Conservation (phyloP, 768 basidiomycete species). For the Tylopilus intermedius region DNA sequence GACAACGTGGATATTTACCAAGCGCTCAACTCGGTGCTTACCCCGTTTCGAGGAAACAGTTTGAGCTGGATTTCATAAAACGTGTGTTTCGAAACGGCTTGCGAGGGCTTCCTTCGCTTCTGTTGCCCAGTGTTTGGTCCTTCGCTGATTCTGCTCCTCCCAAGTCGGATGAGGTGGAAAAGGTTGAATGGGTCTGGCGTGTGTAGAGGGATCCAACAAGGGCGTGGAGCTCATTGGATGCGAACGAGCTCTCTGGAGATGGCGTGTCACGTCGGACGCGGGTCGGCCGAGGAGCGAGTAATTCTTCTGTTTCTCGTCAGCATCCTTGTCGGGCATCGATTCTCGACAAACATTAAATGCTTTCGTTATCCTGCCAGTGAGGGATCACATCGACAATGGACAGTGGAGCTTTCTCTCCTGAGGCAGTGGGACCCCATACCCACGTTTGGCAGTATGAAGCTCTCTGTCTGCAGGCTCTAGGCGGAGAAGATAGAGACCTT, state of each 20-base stretch:
- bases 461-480: constrained; percentile 28
- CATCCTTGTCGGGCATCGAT: constrained; percentile 11
- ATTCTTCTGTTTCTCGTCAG: constrained; percentile 7
- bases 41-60: constrained; percentile 83
- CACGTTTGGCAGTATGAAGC: constrained; percentile 16
- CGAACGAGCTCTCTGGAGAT: constrained; percentile 34
- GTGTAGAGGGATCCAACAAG: constrained; percentile 78
- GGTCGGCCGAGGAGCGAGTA: neutral
- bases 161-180: constrained; percentile 14
- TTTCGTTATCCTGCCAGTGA: constrained; percentile 44
- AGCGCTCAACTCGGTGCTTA: constrained; percentile 19
- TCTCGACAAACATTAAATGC: constrained; percentile 36
- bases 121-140: constrained; percentile 30
- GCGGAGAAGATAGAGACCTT: constrained; percentile 69
- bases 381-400: constrained; percentile 43
- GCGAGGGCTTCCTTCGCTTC: constrained; percentile 43
- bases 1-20: constrained; percentile 2
- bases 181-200: constrained; percentile 49
- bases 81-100: constrained; percentile 84
- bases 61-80: constrained; percentile 90
- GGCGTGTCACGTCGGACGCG: constrained; percentile 14
- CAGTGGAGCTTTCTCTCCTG: constrained; percentile 31
- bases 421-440: constrained; percentile 17
- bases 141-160: constrained; percentile 21
- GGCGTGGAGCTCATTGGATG: constrained; percentile 35